phyloP scores from a whole-genome alignment of 2,329 filamentous ascomycete species.

The Pestalotiopsis sp. region DNA sequence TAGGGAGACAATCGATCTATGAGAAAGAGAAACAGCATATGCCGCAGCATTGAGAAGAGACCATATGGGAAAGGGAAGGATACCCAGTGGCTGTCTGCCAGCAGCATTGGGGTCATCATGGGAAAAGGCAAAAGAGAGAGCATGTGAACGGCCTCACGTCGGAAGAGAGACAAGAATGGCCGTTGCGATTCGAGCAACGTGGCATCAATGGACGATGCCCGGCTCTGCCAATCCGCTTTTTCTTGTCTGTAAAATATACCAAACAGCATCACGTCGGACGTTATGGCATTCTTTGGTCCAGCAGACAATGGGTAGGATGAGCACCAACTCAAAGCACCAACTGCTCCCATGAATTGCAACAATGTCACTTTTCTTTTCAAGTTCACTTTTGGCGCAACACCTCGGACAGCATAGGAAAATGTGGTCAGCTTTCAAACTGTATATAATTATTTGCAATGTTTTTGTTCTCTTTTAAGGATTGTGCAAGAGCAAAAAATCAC shows the following conservation, averaged over 20 bases:
- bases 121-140: no score
- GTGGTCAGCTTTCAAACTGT: background rate
- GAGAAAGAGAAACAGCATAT: background rate
- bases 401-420: conserved; percentile 22
- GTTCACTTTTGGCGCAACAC: conserved; percentile 7
- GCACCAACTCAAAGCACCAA: no score
- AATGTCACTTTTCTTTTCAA: background rate
- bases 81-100: no score
- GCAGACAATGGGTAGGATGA: no score
- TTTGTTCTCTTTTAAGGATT: conserved; percentile 19
- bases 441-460: conserved; percentile 8
- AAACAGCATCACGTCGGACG: background rate
- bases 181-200: background rate
- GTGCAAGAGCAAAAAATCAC: conserved; percentile 17
- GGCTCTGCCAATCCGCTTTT: background rate
- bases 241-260: background rate
- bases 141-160: no score
- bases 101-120: no score
- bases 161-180: background rate
- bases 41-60: background rate
- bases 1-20: background rate
- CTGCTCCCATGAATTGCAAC: background rate
- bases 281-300: background rate
- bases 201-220: background rate
- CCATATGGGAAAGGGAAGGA: background rate